These are phyloP conservation scores for Dalbergia oliveri DNA, from an alignment of 306 rosid genomes.

Conservation along the genomic window DNA sequence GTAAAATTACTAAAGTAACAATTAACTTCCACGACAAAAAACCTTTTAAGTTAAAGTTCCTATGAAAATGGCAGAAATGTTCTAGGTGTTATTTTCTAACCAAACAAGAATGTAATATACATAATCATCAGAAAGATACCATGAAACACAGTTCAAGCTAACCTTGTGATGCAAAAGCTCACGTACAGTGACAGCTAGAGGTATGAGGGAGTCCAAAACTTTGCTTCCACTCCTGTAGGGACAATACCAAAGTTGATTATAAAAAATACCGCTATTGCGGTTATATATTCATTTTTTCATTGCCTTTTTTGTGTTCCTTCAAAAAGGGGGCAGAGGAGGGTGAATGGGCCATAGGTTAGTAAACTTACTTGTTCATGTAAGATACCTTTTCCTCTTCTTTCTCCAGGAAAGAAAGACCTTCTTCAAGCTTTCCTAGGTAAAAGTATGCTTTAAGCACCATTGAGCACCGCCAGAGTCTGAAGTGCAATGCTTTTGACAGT, in stretches of 20 bases:
- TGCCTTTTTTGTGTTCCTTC: conserved; percentile 20
- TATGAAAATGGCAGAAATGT: conserved; percentile 18
- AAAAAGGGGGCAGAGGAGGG: conserved; percentile 14
- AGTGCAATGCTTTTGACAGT: conserved; percentile 60
- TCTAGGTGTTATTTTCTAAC: conserved; percentile 5
- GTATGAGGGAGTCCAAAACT: conserved; percentile 69
- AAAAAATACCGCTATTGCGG: conserved; percentile 21
- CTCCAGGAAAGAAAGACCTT: conserved; percentile 82
- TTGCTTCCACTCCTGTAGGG: conserved; percentile 77
- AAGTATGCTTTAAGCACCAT: conserved; percentile 75
- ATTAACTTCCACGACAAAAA: conserved; percentile 20
- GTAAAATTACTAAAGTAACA: conserved; percentile 17
- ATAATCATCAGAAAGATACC: conserved; percentile 27
- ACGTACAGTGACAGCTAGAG: conserved; percentile 67
- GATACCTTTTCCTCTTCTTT: conserved; percentile 69
- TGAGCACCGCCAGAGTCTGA: conserved; percentile 86
- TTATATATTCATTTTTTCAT: conserved; percentile 23
- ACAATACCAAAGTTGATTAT: conserved; percentile 47
- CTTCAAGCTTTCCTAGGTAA: conserved; percentile 86
- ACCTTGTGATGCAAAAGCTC: conserved; percentile 85
- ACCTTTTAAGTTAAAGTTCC: neutral
- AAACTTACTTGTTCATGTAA: conserved; percentile 60
- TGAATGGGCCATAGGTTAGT: conserved; percentile 27
- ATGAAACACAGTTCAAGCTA: conserved; percentile 42
- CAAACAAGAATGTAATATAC: conserved; percentile 8